phyloP scores from a whole-genome alignment of 495 filamentous ascomycete species.

The Aspergillus wentii region DNA sequence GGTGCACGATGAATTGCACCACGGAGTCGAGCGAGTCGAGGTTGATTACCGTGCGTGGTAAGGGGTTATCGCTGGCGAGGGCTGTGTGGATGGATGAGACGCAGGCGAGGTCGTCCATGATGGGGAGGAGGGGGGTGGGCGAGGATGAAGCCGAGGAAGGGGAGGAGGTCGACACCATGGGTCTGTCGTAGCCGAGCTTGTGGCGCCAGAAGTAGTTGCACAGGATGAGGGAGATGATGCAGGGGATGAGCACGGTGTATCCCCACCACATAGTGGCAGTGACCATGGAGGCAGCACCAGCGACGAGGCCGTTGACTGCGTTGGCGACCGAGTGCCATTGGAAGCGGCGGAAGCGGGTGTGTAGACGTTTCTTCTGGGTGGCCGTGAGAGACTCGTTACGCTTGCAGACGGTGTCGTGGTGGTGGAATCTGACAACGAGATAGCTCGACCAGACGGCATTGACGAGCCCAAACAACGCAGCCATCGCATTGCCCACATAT shows the following conservation, averaged over 20 bases:
- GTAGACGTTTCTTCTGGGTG: slow-evolving; percentile 16
- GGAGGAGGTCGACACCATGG: slow-evolving; percentile 13
- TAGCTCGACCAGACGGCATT: slow-evolving; percentile 43
- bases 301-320: slow-evolving; percentile 38
- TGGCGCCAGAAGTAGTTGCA: slow-evolving; percentile 44
- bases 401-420: slow-evolving; percentile 15
- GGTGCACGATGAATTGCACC: slow-evolving; percentile 27
- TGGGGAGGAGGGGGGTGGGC: slow-evolving; percentile 10
- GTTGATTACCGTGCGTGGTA: slow-evolving; percentile 12
- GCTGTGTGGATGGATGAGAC: slow-evolving; percentile 19
- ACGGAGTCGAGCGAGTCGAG: slow-evolving; percentile 23
- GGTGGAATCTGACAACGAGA: slow-evolving; percentile 28
- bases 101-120: slow-evolving; percentile 27
- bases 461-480: slow-evolving; percentile 35
- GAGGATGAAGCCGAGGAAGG: slow-evolving; percentile 7
- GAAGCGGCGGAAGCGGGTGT: slow-evolving; percentile 29
- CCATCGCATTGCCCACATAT: slow-evolving; percentile 42
- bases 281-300: slow-evolving; percentile 45
- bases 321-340: slow-evolving; percentile 36
- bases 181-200: slow-evolving; percentile 42
- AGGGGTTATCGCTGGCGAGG: slow-evolving; percentile 9
- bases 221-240: slow-evolving; percentile 35
- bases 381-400: not conserved
- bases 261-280: slow-evolving; percentile 47
- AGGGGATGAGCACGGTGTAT: slow-evolving; percentile 44